Evolutionary conservation across 257 asterid genomes (phyloP).

Genomic region (Nicotiana tomentosiformis): DNA sequence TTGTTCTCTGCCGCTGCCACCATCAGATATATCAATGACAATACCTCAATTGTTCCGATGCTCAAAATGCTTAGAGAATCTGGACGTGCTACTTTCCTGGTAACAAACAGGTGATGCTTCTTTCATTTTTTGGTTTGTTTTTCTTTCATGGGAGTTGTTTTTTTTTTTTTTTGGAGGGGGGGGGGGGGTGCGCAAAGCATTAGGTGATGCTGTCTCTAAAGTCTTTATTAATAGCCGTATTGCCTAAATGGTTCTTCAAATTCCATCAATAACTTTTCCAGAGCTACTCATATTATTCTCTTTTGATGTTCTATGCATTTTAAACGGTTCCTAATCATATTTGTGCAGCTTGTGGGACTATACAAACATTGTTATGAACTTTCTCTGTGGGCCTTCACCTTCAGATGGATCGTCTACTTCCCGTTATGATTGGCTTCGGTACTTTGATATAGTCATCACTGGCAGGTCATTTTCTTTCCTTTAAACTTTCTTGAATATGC

Average conservation of each 20-base stretch:
- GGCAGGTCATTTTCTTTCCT: conserved; percentile 68
- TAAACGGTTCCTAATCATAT: conserved; percentile 12
- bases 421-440: conserved; percentile 77
- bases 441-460: conserved; percentile 85
- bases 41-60: conserved; percentile 81
- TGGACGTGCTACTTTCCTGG: conserved; percentile 91
- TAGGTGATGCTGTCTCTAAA: neutral
- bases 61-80: conserved; percentile 91
- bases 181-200: neutral
- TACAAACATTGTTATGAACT: conserved; percentile 90
- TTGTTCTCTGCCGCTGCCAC: neutral
- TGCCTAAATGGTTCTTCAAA: neutral
- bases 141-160: neutral
- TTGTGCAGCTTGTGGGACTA: conserved; percentile 97
- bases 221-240: neutral
- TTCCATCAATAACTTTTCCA: neutral
- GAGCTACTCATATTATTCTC: neutral
- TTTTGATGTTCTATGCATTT: neutral
- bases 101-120: conserved; percentile 79
- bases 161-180: neutral
- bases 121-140: neutral
- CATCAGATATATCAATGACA: conserved; percentile 77
- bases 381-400: conserved; percentile 62
- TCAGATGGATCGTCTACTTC: conserved; percentile 40
- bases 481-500: conserved; percentile 1